A percentile compares a stretch with the other conserved stretches of the same genome.
Conservation (phyloP, 2,329 filamentous ascomycete species). For the Fusarium sp. region DNA sequence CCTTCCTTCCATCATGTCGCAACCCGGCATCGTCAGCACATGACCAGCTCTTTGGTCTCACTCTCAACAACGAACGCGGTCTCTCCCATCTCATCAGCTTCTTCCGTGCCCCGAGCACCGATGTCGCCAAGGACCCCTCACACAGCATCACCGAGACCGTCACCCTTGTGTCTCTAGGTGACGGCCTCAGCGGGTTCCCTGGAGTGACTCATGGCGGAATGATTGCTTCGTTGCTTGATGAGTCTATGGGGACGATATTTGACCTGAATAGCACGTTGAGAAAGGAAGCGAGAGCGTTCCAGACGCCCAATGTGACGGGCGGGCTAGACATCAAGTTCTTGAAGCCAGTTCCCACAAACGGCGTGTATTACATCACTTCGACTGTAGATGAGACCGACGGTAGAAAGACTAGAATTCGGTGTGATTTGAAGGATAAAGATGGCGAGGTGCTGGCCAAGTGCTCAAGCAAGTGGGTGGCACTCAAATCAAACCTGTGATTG, state of each 20-base stretch:
- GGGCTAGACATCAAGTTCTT: constrained; percentile 51
- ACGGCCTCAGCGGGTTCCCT: constrained; percentile 50
- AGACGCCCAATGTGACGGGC: constrained; percentile 49
- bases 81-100: constrained; percentile 51
- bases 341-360: constrained; percentile 46
- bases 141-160: constrained; percentile 46
- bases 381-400: constrained; percentile 49
- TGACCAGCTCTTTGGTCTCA: constrained; percentile 52
- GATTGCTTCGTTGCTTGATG: constrained; percentile 51
- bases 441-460: constrained; percentile 48
- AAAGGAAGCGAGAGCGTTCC: constrained; percentile 46
- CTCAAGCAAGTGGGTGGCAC: constrained; percentile 49
- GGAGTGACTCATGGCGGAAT: constrained; percentile 53
- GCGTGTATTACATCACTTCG: constrained; percentile 47
- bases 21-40: constrained; percentile 44
- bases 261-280: constrained; percentile 51
- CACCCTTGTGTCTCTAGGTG: constrained; percentile 49
- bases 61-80: constrained; percentile 45
- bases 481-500: constrained; percentile 46
- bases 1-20: constrained; percentile 50
- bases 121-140: constrained; percentile 37
- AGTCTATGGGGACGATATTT: constrained; percentile 51
- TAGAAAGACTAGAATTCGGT: constrained; percentile 49
- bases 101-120: constrained; percentile 46
- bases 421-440: constrained; percentile 46